A percentile compares a stretch with the other conserved stretches of the same genome.
Evolutionary conservation across 768 basidiomycete genomes (phyloP).

Genomic region (Mycena crocata): DNA sequence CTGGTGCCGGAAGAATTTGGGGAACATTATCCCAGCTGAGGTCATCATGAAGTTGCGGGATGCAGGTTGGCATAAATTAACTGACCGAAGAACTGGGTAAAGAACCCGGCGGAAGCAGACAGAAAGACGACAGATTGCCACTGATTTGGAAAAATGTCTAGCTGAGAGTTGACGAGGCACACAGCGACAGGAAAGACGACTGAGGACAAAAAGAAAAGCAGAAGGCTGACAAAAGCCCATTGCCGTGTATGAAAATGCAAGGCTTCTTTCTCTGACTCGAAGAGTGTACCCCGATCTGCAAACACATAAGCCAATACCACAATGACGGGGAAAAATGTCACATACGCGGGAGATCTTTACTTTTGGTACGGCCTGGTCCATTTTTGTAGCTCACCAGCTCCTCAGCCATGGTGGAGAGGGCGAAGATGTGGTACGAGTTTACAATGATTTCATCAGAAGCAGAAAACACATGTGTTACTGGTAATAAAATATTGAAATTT

Average conservation of each 20-base stretch:
- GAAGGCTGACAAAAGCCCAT: not conserved
- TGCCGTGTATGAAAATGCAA: not conserved
- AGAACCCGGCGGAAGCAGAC: not conserved
- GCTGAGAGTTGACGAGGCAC: not conserved
- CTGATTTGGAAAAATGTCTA: not conserved
- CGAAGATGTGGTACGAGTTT: not conserved
- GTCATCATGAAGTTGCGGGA: not conserved
- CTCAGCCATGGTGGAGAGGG: not conserved
- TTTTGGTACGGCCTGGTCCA: not conserved
- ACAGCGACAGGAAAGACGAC: not conserved
- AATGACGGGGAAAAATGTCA: not conserved
- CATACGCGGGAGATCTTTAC: constrained; percentile 3
- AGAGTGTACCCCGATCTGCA: not conserved
- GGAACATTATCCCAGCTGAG: not conserved
- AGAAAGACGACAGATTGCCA: not conserved
- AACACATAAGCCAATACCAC: not conserved
- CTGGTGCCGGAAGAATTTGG: not conserved
- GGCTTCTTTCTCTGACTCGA: not conserved
- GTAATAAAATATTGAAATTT: no score
- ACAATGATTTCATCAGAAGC: no score
- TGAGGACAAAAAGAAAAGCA: not conserved
- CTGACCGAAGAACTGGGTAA: not conserved
- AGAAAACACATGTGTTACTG: no score
- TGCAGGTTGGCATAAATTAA: not conserved
- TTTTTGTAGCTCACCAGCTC: no score